Evolutionary conservation across 192 early-diverging fungal species (phyloP).

Genomic region (Linnemannia hyalina): DNA sequence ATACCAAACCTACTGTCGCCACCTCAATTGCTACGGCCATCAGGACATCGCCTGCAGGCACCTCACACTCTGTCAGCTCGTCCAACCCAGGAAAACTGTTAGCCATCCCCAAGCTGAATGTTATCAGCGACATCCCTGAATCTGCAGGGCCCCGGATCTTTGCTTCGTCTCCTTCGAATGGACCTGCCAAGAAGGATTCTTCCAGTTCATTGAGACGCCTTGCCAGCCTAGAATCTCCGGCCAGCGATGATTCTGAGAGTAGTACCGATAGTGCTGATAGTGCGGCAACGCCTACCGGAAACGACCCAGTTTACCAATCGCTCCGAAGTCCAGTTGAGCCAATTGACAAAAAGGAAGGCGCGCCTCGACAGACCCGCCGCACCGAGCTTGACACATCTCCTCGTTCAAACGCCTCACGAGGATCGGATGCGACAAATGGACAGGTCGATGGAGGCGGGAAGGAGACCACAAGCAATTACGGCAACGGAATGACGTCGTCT

Average conservation of each 20-base stretch:
- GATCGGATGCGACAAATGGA: constrained; percentile 9
- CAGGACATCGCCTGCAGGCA: constrained; percentile 28
- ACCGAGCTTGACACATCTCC: constrained; percentile 31
- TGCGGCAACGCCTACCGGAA: constrained; percentile 15
- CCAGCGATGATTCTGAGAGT: constrained; percentile 19
- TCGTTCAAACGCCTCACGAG: not conserved
- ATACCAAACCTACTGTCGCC: constrained; percentile 47
- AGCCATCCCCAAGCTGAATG: constrained; percentile 36
- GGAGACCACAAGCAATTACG: not conserved
- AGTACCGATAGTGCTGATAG: constrained; percentile 14
- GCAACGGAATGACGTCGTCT: constrained; percentile 9
- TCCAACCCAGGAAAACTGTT: constrained; percentile 21
- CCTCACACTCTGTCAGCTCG: constrained; percentile 11
- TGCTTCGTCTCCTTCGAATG: constrained; percentile 29
- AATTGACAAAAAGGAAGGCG: not conserved
- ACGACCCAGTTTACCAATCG: constrained; percentile 29
- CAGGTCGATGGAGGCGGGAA: not conserved
- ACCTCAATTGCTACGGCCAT: constrained; percentile 47
- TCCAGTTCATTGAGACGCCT: constrained; percentile 33
- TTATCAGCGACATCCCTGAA: constrained; percentile 24
- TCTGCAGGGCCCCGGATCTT: constrained; percentile 18
- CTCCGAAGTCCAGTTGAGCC: constrained; percentile 5
- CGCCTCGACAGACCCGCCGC: not conserved
- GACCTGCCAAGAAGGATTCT: constrained; percentile 36
- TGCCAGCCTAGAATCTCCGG: constrained; percentile 30